Conservation (phyloP, 2,329 filamentous ascomycete genomes). For the Alternaria consortialis region DNA sequence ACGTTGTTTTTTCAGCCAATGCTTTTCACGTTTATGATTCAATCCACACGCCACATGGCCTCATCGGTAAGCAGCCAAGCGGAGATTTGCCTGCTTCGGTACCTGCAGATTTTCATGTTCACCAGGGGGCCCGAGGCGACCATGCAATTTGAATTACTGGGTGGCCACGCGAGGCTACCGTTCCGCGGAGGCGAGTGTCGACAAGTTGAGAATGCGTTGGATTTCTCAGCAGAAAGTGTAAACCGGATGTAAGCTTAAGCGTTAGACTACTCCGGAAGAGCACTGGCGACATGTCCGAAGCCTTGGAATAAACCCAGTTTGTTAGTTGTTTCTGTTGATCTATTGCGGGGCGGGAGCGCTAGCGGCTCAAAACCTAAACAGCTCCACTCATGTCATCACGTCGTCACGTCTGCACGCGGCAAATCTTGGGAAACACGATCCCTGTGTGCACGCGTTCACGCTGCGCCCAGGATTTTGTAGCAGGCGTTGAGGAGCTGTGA, state of each 20-base stretch:
- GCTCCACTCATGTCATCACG: conserved; percentile 41
- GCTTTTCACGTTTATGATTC: neutral
- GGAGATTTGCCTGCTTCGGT: conserved; percentile 14
- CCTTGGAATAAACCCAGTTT: conserved; percentile 13
- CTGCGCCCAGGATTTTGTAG: conserved; percentile 14
- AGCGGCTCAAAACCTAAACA: conserved; percentile 32
- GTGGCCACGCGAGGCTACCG: conserved; percentile 6
- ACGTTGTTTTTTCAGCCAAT: conserved; percentile 1
- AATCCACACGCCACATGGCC: neutral
- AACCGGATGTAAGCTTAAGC: conserved; percentile 11
- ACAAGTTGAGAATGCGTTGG: conserved; percentile 11
- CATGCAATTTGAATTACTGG: conserved; percentile 2
- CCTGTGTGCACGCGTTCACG: conserved; percentile 31
- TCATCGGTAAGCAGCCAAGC: conserved; percentile 9
- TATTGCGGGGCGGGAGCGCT: conserved; percentile 19
- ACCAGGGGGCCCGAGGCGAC: neutral
- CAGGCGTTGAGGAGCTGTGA: conserved; percentile 11
- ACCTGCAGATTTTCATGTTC: conserved; percentile 12
- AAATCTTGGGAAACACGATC: conserved; percentile 16
- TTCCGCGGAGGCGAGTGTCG: conserved; percentile 20
- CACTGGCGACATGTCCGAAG: conserved; percentile 1
- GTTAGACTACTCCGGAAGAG: conserved; percentile 6
- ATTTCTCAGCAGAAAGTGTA: conserved; percentile 22
- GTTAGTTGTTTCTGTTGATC: conserved; percentile 5
- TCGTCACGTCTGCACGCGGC: conserved; percentile 41